Evolutionary conservation across 2,329 filamentous ascomycete genomes (phyloP).

Genomic region (Talaromyces rugulosus): DNA sequence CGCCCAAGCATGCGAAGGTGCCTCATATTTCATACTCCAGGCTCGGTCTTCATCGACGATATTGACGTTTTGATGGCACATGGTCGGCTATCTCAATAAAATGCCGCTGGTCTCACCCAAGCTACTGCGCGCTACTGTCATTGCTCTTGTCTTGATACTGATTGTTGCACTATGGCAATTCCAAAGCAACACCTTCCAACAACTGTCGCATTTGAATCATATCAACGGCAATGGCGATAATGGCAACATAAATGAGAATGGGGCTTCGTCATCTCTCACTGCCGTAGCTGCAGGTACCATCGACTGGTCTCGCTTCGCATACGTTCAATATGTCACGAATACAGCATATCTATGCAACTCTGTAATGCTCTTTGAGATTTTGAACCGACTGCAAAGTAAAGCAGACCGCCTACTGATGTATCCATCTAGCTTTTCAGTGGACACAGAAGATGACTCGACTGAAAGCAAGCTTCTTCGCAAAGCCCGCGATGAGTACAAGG

Average conservation of each 20-base stretch:
- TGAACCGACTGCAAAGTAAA: slow-evolving; percentile 24
- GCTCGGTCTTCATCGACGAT: no score
- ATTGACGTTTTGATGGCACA: no score
- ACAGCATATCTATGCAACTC: slow-evolving; percentile 30
- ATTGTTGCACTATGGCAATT: neutral
- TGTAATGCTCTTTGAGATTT: slow-evolving; percentile 29
- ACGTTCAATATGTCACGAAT: slow-evolving; percentile 30
- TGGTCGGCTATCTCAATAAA: neutral
- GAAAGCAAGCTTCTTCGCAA: slow-evolving; percentile 37
- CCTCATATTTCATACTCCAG: no score
- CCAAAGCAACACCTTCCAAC: neutral
- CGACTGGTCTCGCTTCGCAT: slow-evolving; percentile 29
- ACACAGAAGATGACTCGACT: neutral
- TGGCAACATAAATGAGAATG: neutral
- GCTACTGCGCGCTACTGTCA: neutral
- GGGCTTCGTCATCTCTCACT: neutral
- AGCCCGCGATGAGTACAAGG: slow-evolving; percentile 45
- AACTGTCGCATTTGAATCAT: neutral
- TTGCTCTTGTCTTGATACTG: neutral
- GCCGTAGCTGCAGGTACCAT: slow-evolving; percentile 3
- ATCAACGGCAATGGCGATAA: neutral
- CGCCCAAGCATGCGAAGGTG: no score
- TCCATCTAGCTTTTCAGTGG: slow-evolving; percentile 11
- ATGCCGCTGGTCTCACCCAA: neutral
- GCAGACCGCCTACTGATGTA: slow-evolving; percentile 29